These are phyloP conservation scores for Fusarium continuum DNA, from an alignment of 2,329 filamentous ascomycete genomes.

Conservation along the genomic window DNA sequence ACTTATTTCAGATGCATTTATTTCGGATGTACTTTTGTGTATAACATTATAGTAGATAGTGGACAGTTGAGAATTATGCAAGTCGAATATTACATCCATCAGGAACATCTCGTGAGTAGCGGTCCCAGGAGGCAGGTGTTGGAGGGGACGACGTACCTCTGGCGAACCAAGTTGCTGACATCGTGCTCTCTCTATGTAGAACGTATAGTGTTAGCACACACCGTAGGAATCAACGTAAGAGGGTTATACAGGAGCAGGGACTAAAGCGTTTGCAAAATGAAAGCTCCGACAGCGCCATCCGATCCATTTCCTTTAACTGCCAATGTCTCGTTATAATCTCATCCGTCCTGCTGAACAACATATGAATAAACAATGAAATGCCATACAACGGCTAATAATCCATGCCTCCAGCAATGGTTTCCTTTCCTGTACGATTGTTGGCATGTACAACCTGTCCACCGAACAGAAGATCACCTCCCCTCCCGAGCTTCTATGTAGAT, in stretches of 20 bases:
- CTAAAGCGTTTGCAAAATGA: slow-evolving; percentile 38
- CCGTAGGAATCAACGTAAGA: slow-evolving; percentile 11
- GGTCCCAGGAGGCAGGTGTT: not conserved
- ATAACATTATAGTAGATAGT: not conserved
- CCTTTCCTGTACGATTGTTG: slow-evolving; percentile 1
- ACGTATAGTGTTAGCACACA: slow-evolving; percentile 38
- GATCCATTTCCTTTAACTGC: slow-evolving; percentile 16
- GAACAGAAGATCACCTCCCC: slow-evolving; percentile 1
- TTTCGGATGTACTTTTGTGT: no score
- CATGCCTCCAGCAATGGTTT: slow-evolving; percentile 4
- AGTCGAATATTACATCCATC: not conserved
- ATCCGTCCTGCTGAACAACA: slow-evolving; percentile 15
- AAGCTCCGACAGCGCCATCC: slow-evolving; percentile 31
- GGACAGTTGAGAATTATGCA: not conserved
- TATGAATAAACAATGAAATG: slow-evolving; percentile 22
- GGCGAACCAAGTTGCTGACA: slow-evolving; percentile 19
- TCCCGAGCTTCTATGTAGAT: slow-evolving; percentile 16
- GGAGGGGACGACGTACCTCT: slow-evolving; percentile 39
- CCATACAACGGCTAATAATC: slow-evolving; percentile 20
- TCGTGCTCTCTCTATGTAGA: slow-evolving; percentile 21
- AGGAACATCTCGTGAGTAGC: slow-evolving; percentile 1
- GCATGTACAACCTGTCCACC: not conserved
- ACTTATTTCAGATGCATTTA: not conserved
- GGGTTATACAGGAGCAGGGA: slow-evolving; percentile 14
- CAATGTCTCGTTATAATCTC: slow-evolving; percentile 23